Evolutionary conservation across 352 stramenopile species (phyloP), one percentile per base, ranked within the genome.

Genomic region (Globisporangium uncinulatum): DNA sequence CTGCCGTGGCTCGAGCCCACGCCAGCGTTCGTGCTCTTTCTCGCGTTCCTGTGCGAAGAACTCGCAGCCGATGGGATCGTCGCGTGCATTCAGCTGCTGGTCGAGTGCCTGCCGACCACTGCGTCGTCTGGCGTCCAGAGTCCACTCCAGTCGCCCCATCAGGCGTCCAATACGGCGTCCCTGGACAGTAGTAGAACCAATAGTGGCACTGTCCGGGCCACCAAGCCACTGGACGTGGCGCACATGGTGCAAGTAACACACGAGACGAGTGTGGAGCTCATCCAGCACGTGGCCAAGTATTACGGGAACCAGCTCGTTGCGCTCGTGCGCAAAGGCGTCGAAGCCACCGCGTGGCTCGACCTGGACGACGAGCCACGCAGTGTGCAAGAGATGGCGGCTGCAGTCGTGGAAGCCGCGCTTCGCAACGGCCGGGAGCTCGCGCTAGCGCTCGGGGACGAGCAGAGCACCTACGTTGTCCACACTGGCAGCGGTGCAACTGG

Each of bases 191-290:
- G 39, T 4, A 31, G 29, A 14, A 15, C 19, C 10, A 14, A 58
- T 60, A 46, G 53, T 70, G 37, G 24, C 32, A 32, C 19, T 24
- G 21, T 32, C 10, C 7, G 17, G 4, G 43, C 36, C 4, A 31
- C 36, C 6, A 63, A 63, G 51, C 51, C 56, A 34, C 46, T 84
- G 8, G 82, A 94, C 44, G 74, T 88, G 36, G 72, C 74, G 1
- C 74, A 87, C 47, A 91, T 92, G 79, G 83, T 92, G 20, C 68
- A 87, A 63, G 74, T 92, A 39, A 88, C 80, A 2, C 71, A 74
- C 10, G 76, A 86, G 47, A 83, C 82, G 24, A 77, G 69, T 11
- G 54, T 61, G 14, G 74, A 88, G 31, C 65, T 94, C 7, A 20
- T 92, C 8, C 65, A 86, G 45, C 74, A 88, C 36, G 70, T 89